Percentiles rank a stretch among this genome's conserved stretches.
Evolutionary conservation across 176 grass and related monocot genomes (phyloP).

Genomic region (Oryza nivara): DNA sequence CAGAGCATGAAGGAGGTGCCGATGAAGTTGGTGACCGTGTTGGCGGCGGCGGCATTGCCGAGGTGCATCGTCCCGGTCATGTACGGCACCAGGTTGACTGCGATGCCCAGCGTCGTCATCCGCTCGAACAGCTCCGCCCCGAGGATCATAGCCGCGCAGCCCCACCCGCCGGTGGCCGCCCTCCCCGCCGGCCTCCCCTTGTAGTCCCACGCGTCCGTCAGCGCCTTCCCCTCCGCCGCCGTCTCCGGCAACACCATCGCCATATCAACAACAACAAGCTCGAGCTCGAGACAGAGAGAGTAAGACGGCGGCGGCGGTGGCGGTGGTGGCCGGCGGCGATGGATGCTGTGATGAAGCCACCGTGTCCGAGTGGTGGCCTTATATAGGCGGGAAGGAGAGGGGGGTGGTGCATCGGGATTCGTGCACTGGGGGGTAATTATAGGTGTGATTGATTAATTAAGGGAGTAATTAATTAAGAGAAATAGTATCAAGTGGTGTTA

Average conservation of each 20-base stretch:
- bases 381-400: conserved; percentile 39
- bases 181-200: conserved; percentile 70
- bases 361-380: not conserved
- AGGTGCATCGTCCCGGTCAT: conserved; percentile 93
- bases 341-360: not conserved
- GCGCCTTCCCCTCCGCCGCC: conserved; percentile 47
- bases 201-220: conserved; percentile 85
- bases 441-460: too few relatives aligned
- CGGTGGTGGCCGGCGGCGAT: not conserved
- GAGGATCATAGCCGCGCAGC: conserved; percentile 81
- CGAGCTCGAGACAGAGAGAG: not conserved
- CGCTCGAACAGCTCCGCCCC: conserved; percentile 92
- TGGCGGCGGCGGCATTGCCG: conserved; percentile 78
- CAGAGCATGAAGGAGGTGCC: conserved; percentile 97
- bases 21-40: conserved; percentile 95
- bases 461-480: not conserved
- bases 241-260: conserved; percentile 53
- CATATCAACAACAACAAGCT: conserved; percentile 52
- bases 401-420: conserved; percentile 32
- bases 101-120: conserved; percentile 94
- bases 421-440: not conserved
- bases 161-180: conserved; percentile 69
- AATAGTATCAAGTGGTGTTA: conserved; percentile 11
- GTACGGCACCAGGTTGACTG: conserved; percentile 94
- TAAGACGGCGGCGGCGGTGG: not conserved